phyloP scores from a whole-genome alignment of 2,329 filamentous ascomycete species.

The Scedosporium dehoogii region DNA sequence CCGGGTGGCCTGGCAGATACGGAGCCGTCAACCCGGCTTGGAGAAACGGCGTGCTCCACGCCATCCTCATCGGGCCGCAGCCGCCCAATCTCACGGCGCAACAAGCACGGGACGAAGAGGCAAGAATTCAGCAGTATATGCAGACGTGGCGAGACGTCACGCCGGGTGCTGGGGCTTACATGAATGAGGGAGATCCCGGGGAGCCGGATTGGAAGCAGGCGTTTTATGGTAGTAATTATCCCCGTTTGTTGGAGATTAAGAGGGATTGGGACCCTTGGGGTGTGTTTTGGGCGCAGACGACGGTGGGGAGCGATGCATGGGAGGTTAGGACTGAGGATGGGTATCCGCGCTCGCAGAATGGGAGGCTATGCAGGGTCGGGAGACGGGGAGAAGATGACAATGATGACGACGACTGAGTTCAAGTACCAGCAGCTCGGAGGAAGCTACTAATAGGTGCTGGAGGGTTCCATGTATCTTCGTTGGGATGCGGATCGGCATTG shows the following conservation, averaged over 20 bases:
- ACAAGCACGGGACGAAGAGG: slow-evolving; percentile 13
- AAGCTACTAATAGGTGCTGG: no score
- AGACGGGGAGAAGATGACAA: neutral
- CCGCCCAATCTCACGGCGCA: slow-evolving; percentile 6
- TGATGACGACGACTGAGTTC: neutral
- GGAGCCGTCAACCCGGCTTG: slow-evolving; percentile 33
- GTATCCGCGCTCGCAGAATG: slow-evolving; percentile 22
- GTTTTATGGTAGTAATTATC: slow-evolving; percentile 39
- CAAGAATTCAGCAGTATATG: slow-evolving; percentile 15
- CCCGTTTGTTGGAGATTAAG: slow-evolving; percentile 32
- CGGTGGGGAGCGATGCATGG: slow-evolving; percentile 43
- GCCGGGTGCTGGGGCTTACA: slow-evolving; percentile 32
- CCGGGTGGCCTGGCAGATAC: slow-evolving; percentile 17
- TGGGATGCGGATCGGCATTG: no score
- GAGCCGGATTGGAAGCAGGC: slow-evolving; percentile 32
- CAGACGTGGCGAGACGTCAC: slow-evolving; percentile 22
- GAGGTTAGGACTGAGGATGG: slow-evolving; percentile 19
- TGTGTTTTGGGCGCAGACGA: slow-evolving; percentile 36
- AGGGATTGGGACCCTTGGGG: slow-evolving; percentile 32
- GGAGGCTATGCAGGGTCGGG: slow-evolving; percentile 22
- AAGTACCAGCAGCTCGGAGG: no score
- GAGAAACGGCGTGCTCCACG: slow-evolving; percentile 24
- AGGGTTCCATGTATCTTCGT: no score
- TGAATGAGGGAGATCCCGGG: slow-evolving; percentile 41
- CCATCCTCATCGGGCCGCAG: slow-evolving; percentile 17